A percentile compares a stretch with the other conserved stretches of the same genome.
These are phyloP conservation scores for Boletus edulis DNA, from an alignment of 768 basidiomycete genomes.

Conservation along the genomic window DNA sequence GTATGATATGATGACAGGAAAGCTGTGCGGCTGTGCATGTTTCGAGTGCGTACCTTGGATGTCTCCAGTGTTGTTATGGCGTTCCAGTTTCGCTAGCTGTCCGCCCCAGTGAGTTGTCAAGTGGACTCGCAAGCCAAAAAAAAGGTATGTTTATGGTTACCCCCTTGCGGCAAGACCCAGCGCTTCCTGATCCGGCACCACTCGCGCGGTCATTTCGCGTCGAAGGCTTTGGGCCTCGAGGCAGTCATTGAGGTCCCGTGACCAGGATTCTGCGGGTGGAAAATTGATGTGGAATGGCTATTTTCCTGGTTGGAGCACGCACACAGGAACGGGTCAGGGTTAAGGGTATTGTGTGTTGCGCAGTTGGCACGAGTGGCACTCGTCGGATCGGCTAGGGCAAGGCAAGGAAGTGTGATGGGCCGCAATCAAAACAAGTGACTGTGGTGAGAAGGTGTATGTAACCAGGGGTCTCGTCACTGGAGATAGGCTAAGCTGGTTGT, in stretches of 20 bases:
- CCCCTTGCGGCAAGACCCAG: constrained; percentile 5
- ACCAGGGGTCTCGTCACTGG: no score
- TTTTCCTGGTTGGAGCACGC: neutral
- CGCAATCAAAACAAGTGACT: neutral
- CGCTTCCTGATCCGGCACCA: constrained; percentile 6
- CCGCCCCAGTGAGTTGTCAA: neutral
- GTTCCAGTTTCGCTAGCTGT: neutral
- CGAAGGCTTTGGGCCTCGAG: constrained; percentile 27
- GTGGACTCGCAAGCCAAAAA: no score
- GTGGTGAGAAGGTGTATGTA: constrained; percentile 3
- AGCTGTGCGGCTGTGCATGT: constrained; percentile 9
- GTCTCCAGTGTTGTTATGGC: neutral
- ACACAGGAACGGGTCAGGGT: constrained; percentile 27
- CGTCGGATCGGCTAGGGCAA: constrained; percentile 19
- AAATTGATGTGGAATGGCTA: constrained; percentile 15
- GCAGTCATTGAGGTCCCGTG: constrained; percentile 25
- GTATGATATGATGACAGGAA: neutral
- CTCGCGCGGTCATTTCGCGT: constrained; percentile 33
- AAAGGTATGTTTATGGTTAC: no score
- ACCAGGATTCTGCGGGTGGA: constrained; percentile 7
- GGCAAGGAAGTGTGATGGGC: no score
- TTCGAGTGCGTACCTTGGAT: constrained; percentile 2
- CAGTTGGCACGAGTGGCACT: constrained; percentile 4
- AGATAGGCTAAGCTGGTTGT: neutral
- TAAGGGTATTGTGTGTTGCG: constrained; percentile 6